These are phyloP conservation scores for Pneumocystis sp. DNA, from an alignment of 1,139 yeast genomes.

Conservation along the genomic window DNA sequence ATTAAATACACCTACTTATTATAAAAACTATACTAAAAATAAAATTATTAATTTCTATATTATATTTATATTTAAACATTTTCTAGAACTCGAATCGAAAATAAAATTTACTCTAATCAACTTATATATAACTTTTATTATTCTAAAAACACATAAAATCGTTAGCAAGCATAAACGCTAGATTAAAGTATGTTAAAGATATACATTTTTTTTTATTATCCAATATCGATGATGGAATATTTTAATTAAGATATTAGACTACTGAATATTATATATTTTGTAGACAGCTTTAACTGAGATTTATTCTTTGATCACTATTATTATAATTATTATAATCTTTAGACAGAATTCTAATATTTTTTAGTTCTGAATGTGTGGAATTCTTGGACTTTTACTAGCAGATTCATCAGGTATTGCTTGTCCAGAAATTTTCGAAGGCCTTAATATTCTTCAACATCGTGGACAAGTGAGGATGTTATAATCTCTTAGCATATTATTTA, in stretches of 20 bases:
- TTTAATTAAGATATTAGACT: constrained; percentile 1
- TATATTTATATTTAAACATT: background rate
- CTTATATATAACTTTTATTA: background rate
- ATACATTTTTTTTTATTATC: background rate
- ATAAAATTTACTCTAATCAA: no score
- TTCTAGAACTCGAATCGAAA: no score
- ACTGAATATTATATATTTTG: background rate
- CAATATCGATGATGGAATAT: background rate
- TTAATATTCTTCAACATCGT: constrained; percentile 85
- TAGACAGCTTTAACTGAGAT: background rate
- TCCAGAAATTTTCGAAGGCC: constrained; percentile 82
- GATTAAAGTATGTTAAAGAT: background rate
- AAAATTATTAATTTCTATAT: background rate
- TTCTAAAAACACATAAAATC: background rate
- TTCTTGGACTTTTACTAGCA: constrained; percentile 72
- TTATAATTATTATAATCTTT: background rate
- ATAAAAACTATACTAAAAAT: background rate
- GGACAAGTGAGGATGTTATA: constrained; percentile 39
- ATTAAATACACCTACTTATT: no score
- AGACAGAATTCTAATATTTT: background rate
- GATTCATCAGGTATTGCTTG: constrained; percentile 63
- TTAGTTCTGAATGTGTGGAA: constrained; percentile 63
- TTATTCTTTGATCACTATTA: background rate
- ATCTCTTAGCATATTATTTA: constrained; percentile 9
- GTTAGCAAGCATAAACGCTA: background rate